Conservation (phyloP, 805 yeast genomes). For the Kodamaea laetipori region DNA sequence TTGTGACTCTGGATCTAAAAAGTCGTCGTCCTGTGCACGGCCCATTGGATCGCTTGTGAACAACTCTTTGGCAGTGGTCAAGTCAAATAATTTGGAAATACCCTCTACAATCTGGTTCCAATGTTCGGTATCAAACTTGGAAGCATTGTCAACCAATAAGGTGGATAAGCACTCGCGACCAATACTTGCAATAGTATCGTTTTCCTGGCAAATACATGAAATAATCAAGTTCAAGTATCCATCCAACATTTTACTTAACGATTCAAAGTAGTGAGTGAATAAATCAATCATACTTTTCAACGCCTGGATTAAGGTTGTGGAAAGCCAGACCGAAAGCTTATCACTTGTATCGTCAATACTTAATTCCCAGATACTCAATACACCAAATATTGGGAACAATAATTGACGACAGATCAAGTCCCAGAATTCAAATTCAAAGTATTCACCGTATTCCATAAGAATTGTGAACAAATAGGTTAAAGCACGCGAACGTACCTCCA, state of each 20-base stretch:
- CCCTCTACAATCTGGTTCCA: conserved; percentile 74
- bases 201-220: conserved; percentile 93
- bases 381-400: conserved; percentile 87
- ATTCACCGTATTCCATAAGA: conserved; percentile 74
- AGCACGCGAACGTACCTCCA: conserved; percentile 91
- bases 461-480: conserved; percentile 80
- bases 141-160: conserved; percentile 72
- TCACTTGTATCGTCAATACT: conserved; percentile 68
- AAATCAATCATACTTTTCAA: conserved; percentile 82
- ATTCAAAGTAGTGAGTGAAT: conserved; percentile 78
- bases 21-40: conserved; percentile 25
- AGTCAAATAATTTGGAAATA: conserved; percentile 67
- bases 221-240: conserved; percentile 77
- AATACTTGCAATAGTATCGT: conserved; percentile 93
- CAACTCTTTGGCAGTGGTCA: conserved; percentile 85
- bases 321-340: conserved; percentile 91
- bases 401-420: conserved; percentile 72
- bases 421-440: conserved; percentile 81
- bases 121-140: conserved; percentile 61
- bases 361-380: conserved; percentile 73
- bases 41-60: conserved; percentile 60
- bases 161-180: conserved; percentile 88
- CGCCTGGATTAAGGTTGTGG: conserved; percentile 95
- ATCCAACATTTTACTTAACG: conserved; percentile 70
- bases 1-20: conserved; percentile 23